Base-by-base conservation (phyloP, 1,139 yeast species). In the Pichia sp. region DNA sequence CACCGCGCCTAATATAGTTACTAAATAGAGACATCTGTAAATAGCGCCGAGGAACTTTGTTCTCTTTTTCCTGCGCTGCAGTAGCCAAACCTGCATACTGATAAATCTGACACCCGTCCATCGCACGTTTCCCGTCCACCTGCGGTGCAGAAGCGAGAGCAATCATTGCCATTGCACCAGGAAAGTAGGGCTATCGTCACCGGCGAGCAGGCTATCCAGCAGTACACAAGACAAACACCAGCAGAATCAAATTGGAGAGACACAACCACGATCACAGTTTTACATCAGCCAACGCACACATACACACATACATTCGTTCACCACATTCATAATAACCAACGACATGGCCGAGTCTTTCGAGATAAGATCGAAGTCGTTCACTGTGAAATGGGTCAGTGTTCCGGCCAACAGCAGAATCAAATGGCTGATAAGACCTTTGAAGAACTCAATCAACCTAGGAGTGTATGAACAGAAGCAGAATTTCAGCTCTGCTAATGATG, bases 341-440 rank as follows among this genome's bases (percentile, higher is more conserved):
- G 41, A 13, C 19, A 87, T 87, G 95, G 97, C 47, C 29, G 58
- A 90, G 70, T 84, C 92, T 1, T 78, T 93, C 55, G 97, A 92
- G 70, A 82, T 93, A 46, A 96, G 92, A 64, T 85, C 95, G 53
- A 87, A 89, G 68, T 87, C 93, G 57, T 92, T 88, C 67, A 80
- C 90, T 61, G 87, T 92, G 65, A 89, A 92, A 64, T 93, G 98
- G 98, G 83, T 90, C 57, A 80, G 84, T 60, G 89, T 86, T 8
- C 85, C 88, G 0, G 85, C 82, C 47, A 79, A 82, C 57, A 80
- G 85, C 36, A 70, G 78, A 29, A 79, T 92, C 47, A 81, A 81
- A 60, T 93, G 95, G 87, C 92, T 86, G 66, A 78, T 90, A 50
- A 87, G 85, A 64, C 97, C 98, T 1, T 69, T 85, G 64, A 90